A percentile compares a stretch with the other conserved stretches of the same genome.
phyloP scores from a whole-genome alignment of 2,329 filamentous ascomycete genomes.

The Aschersonia sp. region DNA sequence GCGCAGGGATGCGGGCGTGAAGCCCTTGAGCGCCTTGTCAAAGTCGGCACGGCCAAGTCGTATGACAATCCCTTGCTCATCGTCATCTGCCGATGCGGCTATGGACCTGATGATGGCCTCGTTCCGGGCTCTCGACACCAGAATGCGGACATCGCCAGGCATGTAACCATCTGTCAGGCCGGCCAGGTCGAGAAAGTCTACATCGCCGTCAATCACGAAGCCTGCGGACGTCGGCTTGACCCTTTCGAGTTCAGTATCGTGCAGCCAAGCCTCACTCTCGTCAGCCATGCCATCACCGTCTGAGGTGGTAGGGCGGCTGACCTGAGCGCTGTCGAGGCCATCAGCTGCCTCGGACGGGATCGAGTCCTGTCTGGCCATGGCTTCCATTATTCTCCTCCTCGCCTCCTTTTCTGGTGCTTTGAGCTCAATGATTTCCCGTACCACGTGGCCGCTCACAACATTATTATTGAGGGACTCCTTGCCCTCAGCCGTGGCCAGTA shows the following conservation, averaged over 20 bases:
- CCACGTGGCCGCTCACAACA: constrained; percentile 80
- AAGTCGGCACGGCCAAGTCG: constrained; percentile 65
- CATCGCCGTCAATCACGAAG: constrained; percentile 58
- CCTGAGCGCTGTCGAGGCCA: constrained; percentile 19
- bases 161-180: constrained; percentile 96
- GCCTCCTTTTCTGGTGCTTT: constrained; percentile 91
- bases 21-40: constrained; percentile 70
- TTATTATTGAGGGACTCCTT: constrained; percentile 89
- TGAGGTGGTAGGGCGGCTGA: constrained; percentile 42
- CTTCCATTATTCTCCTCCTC: constrained; percentile 68
- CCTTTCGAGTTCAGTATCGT: constrained; percentile 43
- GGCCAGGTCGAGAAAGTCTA: constrained; percentile 87
- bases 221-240: constrained; percentile 31
- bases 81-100: constrained; percentile 26
- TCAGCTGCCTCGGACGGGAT: constrained; percentile 21
- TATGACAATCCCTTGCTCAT: constrained; percentile 34
- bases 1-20: constrained; percentile 85
- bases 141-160: constrained; percentile 80
- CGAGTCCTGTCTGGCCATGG: constrained; percentile 48
- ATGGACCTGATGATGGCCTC: constrained; percentile 85
- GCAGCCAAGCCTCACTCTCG: constrained; percentile 57
- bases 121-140: constrained; percentile 77
- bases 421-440: constrained; percentile 77
- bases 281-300: constrained; percentile 38
- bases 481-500: constrained; percentile 80